Evolutionary conservation across 2,329 filamentous ascomycete genomes (phyloP), one percentile per base, ranked within the genome.

Genomic region (Hypocrella siamensis): DNA sequence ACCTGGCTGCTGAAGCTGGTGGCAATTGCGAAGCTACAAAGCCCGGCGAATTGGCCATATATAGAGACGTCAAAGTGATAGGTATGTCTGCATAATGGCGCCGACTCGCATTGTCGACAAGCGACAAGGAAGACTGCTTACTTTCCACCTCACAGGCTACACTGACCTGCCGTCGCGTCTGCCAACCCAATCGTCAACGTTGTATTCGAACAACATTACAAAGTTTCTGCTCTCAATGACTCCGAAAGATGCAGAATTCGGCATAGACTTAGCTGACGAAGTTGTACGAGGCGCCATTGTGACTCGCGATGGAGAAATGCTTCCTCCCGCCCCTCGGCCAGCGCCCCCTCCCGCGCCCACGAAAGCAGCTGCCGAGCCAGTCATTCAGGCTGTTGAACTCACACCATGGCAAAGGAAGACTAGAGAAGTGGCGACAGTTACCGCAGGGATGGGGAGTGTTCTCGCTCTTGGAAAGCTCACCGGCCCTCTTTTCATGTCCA

Each of bases 151-250:
- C 19, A 6, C 29, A 74, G 70, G 79, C 21, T 93, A 92, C 52
- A 92, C 84, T 27, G 84, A 93, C 53, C 65, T 93, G 18, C 84
- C 85, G 1, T 92, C 84, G 19, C 71, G 84, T 28, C 65, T 93
- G 2, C 83, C 85, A 0, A 92, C 84, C 1, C 85, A 93, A 52
- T 83, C 84, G 0, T 92, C 84, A 1, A 92, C 82, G 0, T 60
- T 93, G 15, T 93, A 93, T 54, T 90, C 82, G 3, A 93, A 93
- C 65, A 93, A 93, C 48, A 86, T 93, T 45, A 85, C 78, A 42
- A 93, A 93, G 49, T 79, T 86, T 35, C 60, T 93, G 18, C 64
- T 93, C 8, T 90, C 84, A 0, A 83, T 93, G 65, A 56, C 75
- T 2, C 81, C 83, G 1, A 69, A 78, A 36, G 75, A 84, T 3